Evolutionary conservation across 2,329 filamentous ascomycete species (phyloP).

Genomic region (Orbilia blumenaviensis): DNA sequence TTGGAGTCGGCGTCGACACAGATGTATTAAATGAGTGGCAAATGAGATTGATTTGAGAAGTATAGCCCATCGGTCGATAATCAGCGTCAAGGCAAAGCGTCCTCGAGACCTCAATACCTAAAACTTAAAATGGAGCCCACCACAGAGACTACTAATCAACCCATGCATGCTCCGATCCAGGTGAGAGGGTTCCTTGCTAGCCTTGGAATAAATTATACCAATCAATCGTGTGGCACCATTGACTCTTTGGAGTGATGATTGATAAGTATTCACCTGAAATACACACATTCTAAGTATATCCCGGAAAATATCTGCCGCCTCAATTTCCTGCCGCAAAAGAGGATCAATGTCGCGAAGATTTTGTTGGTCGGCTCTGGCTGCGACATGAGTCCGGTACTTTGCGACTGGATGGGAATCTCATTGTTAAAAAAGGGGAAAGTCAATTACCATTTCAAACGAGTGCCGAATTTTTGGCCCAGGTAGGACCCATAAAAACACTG

Average conservation of each 20-base stretch:
- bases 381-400: slow-evolving; percentile 34
- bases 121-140: background rate
- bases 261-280: background rate
- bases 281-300: background rate
- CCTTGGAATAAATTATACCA: background rate
- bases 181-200: background rate
- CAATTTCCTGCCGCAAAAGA: background rate
- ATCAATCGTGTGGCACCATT: background rate
- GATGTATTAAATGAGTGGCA: background rate
- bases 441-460: slow-evolving; percentile 50
- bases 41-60: background rate
- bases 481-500: slow-evolving; percentile 32
- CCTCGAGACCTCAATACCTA: background rate
- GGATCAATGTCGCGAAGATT: background rate
- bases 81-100: background rate
- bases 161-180: slow-evolving; percentile 5
- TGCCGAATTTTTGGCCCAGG: slow-evolving; percentile 47
- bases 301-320: background rate
- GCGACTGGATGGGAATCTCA: slow-evolving; percentile 42
- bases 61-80: background rate
- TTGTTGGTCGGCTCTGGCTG: background rate
- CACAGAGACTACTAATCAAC: background rate
- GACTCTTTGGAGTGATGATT: background rate
- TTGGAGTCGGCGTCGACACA: slow-evolving; percentile 4
- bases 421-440: slow-evolving; percentile 52